phyloP scores from a whole-genome alignment of 768 basidiomycete genomes.

The Hygrophoropsis aurantiaca region DNA sequence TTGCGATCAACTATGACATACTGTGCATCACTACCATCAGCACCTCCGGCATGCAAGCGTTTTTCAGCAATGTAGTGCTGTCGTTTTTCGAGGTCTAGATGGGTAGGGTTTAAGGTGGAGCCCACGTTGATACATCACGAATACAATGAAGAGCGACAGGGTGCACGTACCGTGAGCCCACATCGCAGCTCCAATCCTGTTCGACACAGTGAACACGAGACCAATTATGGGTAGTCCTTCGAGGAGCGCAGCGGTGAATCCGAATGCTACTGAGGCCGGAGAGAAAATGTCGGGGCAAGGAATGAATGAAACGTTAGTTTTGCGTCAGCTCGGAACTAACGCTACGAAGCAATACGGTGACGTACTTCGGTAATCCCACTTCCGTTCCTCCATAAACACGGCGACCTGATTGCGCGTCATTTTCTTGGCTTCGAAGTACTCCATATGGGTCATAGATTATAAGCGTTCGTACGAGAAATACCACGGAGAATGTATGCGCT shows the following conservation, averaged over 20 bases:
- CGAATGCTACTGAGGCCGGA: constrained; percentile 56
- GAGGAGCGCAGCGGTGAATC: constrained; percentile 78
- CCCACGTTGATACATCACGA: neutral
- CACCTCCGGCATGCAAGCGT: neutral
- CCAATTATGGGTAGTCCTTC: constrained; percentile 84
- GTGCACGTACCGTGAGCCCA: constrained; percentile 82
- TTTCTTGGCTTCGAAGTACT: constrained; percentile 84
- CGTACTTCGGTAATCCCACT: constrained; percentile 83
- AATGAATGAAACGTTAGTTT: neutral
- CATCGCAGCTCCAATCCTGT: constrained; percentile 92
- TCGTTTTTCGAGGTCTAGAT: constrained; percentile 60
- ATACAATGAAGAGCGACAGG: too few relatives aligned
- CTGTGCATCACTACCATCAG: neutral
- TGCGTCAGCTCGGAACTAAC: neutral
- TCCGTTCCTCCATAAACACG: constrained; percentile 84
- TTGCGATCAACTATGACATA: neutral
- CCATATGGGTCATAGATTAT: too few relatives aligned
- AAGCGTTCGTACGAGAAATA: neutral
- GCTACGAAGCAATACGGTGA: constrained; percentile 1
- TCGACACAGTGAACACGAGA: constrained; percentile 79
- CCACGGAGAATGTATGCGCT: constrained; percentile 14
- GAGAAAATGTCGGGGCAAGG: neutral
- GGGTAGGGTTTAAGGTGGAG: neutral
- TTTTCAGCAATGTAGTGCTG: constrained; percentile 45
- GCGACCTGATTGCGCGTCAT: constrained; percentile 72